Evolutionary conservation across 495 filamentous ascomycete species (phyloP), one percentile per base, ranked within the genome.

Genomic region (Penicillium riverlandense): DNA sequence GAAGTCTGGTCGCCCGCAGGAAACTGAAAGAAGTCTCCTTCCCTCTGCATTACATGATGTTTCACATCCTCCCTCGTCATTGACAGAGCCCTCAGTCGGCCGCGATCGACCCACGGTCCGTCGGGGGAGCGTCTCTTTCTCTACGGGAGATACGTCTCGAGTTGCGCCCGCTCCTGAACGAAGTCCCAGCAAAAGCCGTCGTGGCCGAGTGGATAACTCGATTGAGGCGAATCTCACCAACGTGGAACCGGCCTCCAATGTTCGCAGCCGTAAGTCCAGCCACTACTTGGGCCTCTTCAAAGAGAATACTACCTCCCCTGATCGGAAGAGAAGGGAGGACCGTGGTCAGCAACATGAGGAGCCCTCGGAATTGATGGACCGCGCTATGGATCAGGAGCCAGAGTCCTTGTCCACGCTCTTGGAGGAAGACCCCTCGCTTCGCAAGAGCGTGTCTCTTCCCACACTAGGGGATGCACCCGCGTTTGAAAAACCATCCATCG

Each of bases 281-380:
- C 90, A 98, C 61, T 88, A 86, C 55, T 64, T 98, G 37, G 80
- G 92, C 4, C 75, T 96, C 40, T 98, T 98, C 74, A 92, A 88
- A 60, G 88, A 96, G 56, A 92, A 90, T 46, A 84, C 88, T 16
- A 67, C 67, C 9, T 74, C 69, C 10, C 65, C 74, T 13, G 77
- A 77, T 35, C 61, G 69, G 22, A 72, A 69, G 48, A 52, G 61
- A 50, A 55, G 61, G 37, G 67, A 73, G 29, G 65, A 67, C 33
- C 63, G 63, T 14, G 49, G 40, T 27, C 51, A 49, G 28, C 50
- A 47, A 39, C 59, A 61, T 9, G 62, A 67, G 46, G 60, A 61
- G 29, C 14, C 42, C n/a, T n/a, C 38, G n/a, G 58, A 56, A 9
- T 28, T 38, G 15, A 29, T 11, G 38, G 47, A 49, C 36, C 37